Conservation (phyloP, 108 stramenopile species). For the Skeletonema menzelii region DNA sequence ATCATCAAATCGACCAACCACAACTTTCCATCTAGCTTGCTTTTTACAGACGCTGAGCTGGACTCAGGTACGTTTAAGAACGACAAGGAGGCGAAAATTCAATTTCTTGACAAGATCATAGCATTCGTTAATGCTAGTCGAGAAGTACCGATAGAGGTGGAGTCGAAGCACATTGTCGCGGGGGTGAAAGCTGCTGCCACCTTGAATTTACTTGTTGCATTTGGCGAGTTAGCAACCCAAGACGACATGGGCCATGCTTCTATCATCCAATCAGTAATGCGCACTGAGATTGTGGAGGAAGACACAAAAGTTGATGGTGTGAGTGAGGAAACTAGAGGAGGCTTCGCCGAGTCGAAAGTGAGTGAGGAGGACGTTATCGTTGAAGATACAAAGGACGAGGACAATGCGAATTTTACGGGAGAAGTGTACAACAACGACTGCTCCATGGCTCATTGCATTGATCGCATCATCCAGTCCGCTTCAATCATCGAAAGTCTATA, state of each 20-base stretch:
- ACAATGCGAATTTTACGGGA: not conserved
- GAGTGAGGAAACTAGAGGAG: not conserved
- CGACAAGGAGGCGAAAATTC: constrained; percentile 27
- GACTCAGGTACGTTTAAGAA: constrained; percentile 50
- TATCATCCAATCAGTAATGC: not conserved
- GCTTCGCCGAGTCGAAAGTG: not conserved
- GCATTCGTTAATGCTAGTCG: constrained; percentile 31
- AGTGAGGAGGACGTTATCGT: not conserved
- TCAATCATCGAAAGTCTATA: not conserved
- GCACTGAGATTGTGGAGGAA: not conserved
- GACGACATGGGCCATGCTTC: constrained; percentile 18
- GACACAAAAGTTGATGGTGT: not conserved
- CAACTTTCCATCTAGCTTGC: constrained; percentile 37
- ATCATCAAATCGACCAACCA: constrained; percentile 36
- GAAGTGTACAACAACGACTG: not conserved
- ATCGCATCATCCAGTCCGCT: not conserved
- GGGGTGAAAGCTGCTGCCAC: constrained; percentile 32
- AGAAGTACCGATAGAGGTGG: constrained; percentile 20
- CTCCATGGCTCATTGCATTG: not conserved
- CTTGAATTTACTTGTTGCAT: constrained; percentile 27
- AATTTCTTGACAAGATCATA: constrained; percentile 52
- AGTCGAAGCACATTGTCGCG: constrained; percentile 42
- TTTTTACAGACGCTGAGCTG: constrained; percentile 30
- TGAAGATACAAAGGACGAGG: not conserved
- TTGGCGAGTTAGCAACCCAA: constrained; percentile 20